Base-by-base conservation (phyloP, 768 basidiomycete species). In the Trametes elegans region DNA sequence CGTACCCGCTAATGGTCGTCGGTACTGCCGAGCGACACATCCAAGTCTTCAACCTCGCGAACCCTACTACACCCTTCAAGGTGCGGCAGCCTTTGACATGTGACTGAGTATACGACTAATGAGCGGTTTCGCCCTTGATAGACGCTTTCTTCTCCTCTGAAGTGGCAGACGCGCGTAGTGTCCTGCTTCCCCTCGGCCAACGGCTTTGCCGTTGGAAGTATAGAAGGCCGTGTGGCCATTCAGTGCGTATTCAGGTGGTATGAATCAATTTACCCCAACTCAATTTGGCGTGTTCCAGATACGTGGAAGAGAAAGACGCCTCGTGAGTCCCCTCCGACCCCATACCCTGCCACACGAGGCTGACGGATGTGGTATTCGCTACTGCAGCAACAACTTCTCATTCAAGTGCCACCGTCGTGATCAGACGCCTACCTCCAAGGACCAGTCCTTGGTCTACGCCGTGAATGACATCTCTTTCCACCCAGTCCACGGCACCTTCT, bases 11-110 rank as follows among this genome's bases (percentile, higher is more conserved):
- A 24, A 83, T 96, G 77, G 95, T 95, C 35, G 91, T 93, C 48
- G 95, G 88, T 27, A 96, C 93, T 1, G 96, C 93, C 6, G 95
- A 97, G 57, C 83, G 93, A 27, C 89, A 95, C 67, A 85, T 98
- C 47, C 86, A 90, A 68, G 90, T 96, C 58, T 89, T 84, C 76
- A 90, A 96, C 70, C 79, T 97, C 44, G 81, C 79, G 16, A 92
- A 88, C 67, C 94, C 95, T 2, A 86, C 79, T 21, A 78, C 83
- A 1, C 72, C 88, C 1, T 91, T 85, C 76, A 91, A 90, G 76
- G 92, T 88, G 35, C 53, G 1, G 11, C 5, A 3, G 21, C 16
- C 21, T 21, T 10, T 27, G 7, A 5, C 31, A 3, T 32, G 8
- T 44, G 8, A 24, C 16, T 26, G 10, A 38, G 42, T 41, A 40